Conservation (phyloP, 1,284 basidiomycete genomes). For the Leccinum discolor region DNA sequence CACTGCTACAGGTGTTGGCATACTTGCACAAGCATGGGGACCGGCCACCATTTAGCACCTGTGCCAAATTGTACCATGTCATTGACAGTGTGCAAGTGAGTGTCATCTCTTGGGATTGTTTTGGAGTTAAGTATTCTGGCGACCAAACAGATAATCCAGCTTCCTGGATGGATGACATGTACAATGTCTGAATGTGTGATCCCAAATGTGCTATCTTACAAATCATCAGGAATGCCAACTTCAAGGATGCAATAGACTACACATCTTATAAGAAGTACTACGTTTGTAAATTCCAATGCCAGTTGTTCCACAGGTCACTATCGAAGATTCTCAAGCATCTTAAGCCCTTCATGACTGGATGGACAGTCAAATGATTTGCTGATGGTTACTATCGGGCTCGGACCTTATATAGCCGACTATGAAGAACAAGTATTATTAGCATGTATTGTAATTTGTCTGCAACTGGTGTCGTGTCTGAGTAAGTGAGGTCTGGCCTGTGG, state of each 20-base stretch:
- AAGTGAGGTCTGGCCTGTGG: not conserved
- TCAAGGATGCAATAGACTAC: not conserved
- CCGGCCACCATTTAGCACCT: not conserved
- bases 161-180: not conserved
- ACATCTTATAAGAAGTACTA: not conserved
- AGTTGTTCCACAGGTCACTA: not conserved
- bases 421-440: not conserved
- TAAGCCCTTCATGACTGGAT: not conserved
- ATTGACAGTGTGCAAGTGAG: not conserved
- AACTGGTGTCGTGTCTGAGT: not conserved
- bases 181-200: not conserved
- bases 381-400: not conserved
- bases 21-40: not conserved
- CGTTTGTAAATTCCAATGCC: not conserved
- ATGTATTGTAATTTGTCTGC: not conserved
- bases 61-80: not conserved
- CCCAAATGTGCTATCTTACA: not conserved
- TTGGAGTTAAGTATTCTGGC: not conserved
- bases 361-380: not conserved
- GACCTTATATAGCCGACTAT: slow-evolving; percentile 1
- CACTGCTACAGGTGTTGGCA: not conserved
- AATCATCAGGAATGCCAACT: not conserved
- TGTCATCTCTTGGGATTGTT: not conserved
- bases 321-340: not conserved
- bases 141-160: not conserved